Percentiles rank a stretch among this genome's conserved stretches.
These are phyloP conservation scores for Durio zibethinus DNA, from an alignment of 345 rosid species.

Conservation along the genomic window DNA sequence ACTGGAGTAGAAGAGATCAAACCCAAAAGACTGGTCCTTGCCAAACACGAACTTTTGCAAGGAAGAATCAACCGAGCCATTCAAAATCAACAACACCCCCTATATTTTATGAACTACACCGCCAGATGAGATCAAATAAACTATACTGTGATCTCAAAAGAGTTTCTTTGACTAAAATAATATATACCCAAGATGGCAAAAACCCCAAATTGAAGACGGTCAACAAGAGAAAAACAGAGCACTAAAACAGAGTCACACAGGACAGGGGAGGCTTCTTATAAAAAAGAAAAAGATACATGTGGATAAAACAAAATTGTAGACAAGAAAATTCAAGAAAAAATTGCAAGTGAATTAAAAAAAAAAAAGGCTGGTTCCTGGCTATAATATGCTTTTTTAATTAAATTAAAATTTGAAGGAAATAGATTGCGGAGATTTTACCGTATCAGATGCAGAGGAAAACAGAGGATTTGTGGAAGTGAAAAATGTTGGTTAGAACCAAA, in stretches of 20 bases:
- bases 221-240: constrained; percentile 10
- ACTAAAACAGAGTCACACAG: constrained; percentile 3
- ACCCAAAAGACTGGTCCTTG: constrained; percentile 61
- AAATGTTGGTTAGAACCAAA: not conserved
- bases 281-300: constrained; percentile 17
- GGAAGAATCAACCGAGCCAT: constrained; percentile 91
- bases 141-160: not conserved
- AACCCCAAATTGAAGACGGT: constrained; percentile 19
- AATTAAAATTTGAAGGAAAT: not conserved
- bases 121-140: constrained; percentile 9
- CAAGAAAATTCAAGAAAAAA: constrained; percentile 28
- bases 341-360: constrained; percentile 14
- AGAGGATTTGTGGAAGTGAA: constrained; percentile 18
- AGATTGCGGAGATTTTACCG: constrained; percentile 22
- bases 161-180: not conserved
- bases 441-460: constrained; percentile 25
- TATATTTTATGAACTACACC: constrained; percentile 4
- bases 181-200: constrained; percentile 24
- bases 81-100: constrained; percentile 20
- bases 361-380: not conserved
- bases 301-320: constrained; percentile 47
- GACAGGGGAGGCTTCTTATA: constrained; percentile 11
- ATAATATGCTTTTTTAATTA: not conserved
- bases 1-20: constrained; percentile 80
- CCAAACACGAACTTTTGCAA: constrained; percentile 68